Conservation (phyloP, 768 basidiomycete genomes). For the Tricholoma terreum region DNA sequence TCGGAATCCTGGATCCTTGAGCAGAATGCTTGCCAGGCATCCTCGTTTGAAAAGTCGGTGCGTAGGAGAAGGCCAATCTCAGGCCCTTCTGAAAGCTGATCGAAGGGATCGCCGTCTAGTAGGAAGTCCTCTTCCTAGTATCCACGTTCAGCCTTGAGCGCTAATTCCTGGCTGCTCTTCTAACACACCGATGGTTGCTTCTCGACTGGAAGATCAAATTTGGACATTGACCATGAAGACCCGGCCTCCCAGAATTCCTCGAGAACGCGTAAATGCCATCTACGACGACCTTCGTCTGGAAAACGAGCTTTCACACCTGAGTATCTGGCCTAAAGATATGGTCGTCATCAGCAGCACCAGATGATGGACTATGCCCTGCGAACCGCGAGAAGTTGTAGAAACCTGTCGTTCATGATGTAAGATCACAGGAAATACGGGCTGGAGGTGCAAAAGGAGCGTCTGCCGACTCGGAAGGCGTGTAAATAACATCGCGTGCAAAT, state of each 20-base stretch:
- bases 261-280: slow-evolving; percentile 50
- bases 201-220: not conserved
- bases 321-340: slow-evolving; percentile 37
- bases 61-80: slow-evolving; percentile 66
- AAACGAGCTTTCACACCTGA: slow-evolving; percentile 39
- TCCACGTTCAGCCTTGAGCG: not conserved
- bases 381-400: slow-evolving; percentile 15
- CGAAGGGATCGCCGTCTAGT: slow-evolving; percentile 53
- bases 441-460: no score
- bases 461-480: no score
- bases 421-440: no score
- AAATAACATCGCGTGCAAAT: no score
- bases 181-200: not conserved
- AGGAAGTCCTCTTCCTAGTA: slow-evolving; percentile 10
- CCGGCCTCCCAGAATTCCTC: slow-evolving; percentile 47
- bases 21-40: slow-evolving; percentile 59
- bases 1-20: slow-evolving; percentile 51
- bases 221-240: slow-evolving; percentile 1
- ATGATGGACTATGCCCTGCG: not conserved
- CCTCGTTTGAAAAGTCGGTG: slow-evolving; percentile 67
- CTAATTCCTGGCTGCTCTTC: not conserved
- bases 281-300: slow-evolving; percentile 55
- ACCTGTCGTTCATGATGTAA: not conserved
- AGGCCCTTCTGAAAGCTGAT: slow-evolving; percentile 42
- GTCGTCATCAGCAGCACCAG: not conserved